phyloP scores from a whole-genome alignment of 805 yeast species.

The Pichia membranifaciens region DNA sequence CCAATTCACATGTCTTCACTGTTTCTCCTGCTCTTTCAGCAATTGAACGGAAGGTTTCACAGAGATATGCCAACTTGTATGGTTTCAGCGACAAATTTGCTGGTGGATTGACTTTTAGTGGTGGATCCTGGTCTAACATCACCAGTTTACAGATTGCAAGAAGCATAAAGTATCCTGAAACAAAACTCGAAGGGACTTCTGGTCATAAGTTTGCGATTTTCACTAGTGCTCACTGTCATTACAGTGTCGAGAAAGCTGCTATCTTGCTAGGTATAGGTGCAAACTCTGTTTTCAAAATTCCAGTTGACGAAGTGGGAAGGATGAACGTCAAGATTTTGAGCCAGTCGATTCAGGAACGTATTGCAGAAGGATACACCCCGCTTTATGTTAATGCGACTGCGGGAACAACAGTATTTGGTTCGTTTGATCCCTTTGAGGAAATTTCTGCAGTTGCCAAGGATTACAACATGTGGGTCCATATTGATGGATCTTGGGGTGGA shows the following conservation, averaged over 20 bases:
- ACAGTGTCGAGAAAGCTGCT: conserved; percentile 77
- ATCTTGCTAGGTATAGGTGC: conserved; percentile 70
- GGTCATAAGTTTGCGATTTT: conserved; percentile 57
- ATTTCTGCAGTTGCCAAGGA: conserved; percentile 49
- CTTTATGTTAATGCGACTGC: conserved; percentile 78
- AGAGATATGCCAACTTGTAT: conserved; percentile 62
- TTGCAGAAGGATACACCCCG: conserved; percentile 57
- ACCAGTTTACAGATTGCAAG: conserved; percentile 77
- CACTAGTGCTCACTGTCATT: conserved; percentile 69
- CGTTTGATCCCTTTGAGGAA: conserved; percentile 62
- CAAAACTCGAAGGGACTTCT: conserved; percentile 55
- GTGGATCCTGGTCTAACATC: conserved; percentile 83
- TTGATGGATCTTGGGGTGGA: conserved; percentile 92
- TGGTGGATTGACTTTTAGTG: conserved; percentile 82
- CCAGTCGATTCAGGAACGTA: conserved; percentile 37
- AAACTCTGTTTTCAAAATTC: conserved; percentile 54
- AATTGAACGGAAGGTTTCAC: conserved; percentile 63
- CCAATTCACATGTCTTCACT: conserved; percentile 80
- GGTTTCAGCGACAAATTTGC: conserved; percentile 49
- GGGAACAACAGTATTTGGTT: conserved; percentile 84
- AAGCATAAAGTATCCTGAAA: conserved; percentile 58
- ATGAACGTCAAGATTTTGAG: conserved; percentile 49
- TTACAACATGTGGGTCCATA: conserved; percentile 67
- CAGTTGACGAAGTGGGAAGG: conserved; percentile 49
- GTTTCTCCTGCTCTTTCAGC: conserved; percentile 78